phyloP scores from a whole-genome alignment of 2,329 filamentous ascomycete genomes.

The Macrophomina tecta region DNA sequence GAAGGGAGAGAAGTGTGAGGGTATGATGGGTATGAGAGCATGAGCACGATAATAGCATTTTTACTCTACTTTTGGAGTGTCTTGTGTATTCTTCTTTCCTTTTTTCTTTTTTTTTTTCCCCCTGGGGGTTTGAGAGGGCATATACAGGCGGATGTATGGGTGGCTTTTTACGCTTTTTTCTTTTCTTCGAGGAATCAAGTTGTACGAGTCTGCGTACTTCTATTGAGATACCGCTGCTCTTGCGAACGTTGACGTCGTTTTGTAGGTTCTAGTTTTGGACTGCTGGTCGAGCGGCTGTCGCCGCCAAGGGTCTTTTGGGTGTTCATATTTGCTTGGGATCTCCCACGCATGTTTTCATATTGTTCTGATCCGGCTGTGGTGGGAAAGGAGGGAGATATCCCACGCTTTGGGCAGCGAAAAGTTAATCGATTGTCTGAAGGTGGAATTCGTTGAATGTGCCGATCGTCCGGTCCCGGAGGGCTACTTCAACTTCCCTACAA shows the following conservation, averaged over 20 bases:
- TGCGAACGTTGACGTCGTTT: not conserved
- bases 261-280: not conserved
- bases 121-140: not conserved
- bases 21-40: not conserved
- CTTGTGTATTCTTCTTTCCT: not conserved
- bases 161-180: not conserved
- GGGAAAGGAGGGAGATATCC: too few species aligned
- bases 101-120: not conserved
- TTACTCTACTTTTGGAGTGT: not conserved
- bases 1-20: not conserved
- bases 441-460: too few species aligned
- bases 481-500: too few species aligned
- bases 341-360: too few species aligned
- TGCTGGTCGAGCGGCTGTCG: not conserved
- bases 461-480: too few species aligned
- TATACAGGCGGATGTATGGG: not conserved
- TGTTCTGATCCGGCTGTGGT: too few species aligned
- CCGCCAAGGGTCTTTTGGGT: not conserved
- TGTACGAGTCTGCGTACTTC: not conserved
- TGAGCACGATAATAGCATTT: constrained; percentile 1
- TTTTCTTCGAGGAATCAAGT: not conserved
- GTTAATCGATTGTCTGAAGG: too few species aligned
- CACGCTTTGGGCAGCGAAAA: too few species aligned
- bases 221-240: constrained; percentile 5
- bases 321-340: too few species aligned